Base-by-base conservation (phyloP, 768 basidiomycete genomes). In the Mycena floridula region DNA sequence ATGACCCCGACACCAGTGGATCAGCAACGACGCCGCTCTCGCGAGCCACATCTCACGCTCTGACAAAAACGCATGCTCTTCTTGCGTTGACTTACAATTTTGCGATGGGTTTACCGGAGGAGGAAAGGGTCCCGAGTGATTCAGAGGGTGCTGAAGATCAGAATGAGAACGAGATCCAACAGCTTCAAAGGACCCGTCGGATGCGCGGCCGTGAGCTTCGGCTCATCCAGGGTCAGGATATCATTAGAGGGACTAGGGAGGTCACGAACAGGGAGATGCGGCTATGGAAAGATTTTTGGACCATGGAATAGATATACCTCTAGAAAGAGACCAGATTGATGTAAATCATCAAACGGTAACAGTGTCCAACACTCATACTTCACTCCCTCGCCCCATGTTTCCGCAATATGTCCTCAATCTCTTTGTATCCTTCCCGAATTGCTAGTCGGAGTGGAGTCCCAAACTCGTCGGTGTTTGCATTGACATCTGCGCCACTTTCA, bases 121-220 rank as follows among this genome's bases (percentile, higher is more conserved):
- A 72, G 4, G 81, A 85, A 25, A 69, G 78, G 22, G 64, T 67
- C 30, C 67, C 69, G 2, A 82, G 86, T 12, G 90, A 94, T 55
- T 85, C 88, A 43, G 92, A 95, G 60, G n/a, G n/a, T n/a, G n/a
- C n/a, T n/a, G 63, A 77, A 27, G 92, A 96, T 54, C 55, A 50
- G 4, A 63, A 55, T 8, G 75, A 77, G 55, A 13, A 16, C 22
- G 32, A 35, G 3, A 7, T 18, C 13, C 15, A 89, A 40, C 82
- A 83, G 3, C 70, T 82, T 53, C 71, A 92, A 47, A 76, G 71
- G 53, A 73, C 76, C 2, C 72, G 72, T 48, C 72, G 93, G 42
- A 91, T 95, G 87, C 75, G 83, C 28, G 84, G 82, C 21, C 71
- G 94, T 45, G 95, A 99, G 61, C 65, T 99, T 45, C 76, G 85